phyloP scores from a whole-genome alignment of 148 eudicot species.

The Cornus florida region DNA sequence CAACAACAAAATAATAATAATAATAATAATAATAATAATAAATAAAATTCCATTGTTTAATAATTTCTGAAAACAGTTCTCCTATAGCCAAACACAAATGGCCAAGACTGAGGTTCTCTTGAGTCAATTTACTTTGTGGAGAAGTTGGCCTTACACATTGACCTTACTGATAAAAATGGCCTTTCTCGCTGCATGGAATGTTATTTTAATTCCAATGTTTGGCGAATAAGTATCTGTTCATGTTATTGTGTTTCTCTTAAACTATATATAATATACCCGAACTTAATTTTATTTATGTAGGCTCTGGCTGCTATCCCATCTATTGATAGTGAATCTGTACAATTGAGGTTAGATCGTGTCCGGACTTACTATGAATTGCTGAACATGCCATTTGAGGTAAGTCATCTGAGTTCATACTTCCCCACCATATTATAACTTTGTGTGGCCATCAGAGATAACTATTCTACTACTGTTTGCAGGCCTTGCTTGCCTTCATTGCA shows the following conservation, averaged over 20 bases:
- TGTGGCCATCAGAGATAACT: neutral
- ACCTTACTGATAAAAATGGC: neutral
- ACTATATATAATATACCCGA: neutral
- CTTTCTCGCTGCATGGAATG: neutral
- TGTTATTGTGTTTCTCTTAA: constrained; percentile 4
- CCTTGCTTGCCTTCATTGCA: constrained; percentile 85
- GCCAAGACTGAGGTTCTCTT: neutral
- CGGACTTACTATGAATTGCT: constrained; percentile 92
- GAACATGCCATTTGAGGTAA: constrained; percentile 98
- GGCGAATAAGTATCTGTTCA: neutral
- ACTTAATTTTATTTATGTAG: constrained; percentile 28
- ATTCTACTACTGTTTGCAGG: constrained; percentile 46
- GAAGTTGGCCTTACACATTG: neutral
- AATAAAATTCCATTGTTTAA: too few species aligned
- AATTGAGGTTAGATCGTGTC: constrained; percentile 80
- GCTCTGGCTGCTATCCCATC: constrained; percentile 91
- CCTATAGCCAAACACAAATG: neutral
- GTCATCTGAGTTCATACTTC: constrained; percentile 1
- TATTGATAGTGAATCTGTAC: constrained; percentile 80
- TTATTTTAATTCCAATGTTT: neutral
- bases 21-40: too few species aligned
- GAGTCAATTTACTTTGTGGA: neutral
- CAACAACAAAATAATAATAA: too few species aligned
- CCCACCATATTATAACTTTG: neutral
- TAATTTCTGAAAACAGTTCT: too few species aligned